Conservation (phyloP, 805 yeast genomes). For the Starmerella scarabaei region DNA sequence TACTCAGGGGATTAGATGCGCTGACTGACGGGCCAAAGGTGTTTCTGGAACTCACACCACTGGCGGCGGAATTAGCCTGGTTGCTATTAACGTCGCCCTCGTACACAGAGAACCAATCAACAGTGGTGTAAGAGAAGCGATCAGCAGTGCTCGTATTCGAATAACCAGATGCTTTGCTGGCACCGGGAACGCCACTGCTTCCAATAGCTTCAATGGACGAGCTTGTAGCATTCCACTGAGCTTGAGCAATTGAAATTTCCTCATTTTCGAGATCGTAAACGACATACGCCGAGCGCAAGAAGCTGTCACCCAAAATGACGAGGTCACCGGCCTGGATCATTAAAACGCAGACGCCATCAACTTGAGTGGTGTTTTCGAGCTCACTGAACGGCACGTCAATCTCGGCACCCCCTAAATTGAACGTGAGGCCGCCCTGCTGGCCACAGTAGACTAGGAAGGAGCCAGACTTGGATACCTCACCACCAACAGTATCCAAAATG, state of each 20-base stretch:
- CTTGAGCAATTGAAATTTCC: conserved; percentile 44
- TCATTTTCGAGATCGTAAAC: conserved; percentile 50
- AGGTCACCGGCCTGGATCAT: conserved; percentile 24
- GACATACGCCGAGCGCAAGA: conserved; percentile 49
- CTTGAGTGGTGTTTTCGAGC: conserved; percentile 12
- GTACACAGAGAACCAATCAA: no score
- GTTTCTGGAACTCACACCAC: no score
- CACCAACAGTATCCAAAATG: conserved; percentile 11
- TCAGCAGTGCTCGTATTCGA: no score
- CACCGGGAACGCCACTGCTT: conserved; percentile 23
- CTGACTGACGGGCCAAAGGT: no score
- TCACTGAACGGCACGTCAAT: conserved; percentile 13
- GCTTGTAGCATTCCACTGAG: conserved; percentile 23
- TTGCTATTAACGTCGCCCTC: no score
- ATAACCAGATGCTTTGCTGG: conserved; percentile 18
- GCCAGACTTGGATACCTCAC: conserved; percentile 9
- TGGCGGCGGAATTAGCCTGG: no score
- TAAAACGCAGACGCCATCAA: conserved; percentile 17
- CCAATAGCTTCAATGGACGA: conserved; percentile 23
- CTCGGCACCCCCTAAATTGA: conserved; percentile 15
- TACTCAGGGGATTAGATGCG: no score
- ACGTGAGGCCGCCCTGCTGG: conserved; percentile 8
- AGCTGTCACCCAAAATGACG: conserved; percentile 48
- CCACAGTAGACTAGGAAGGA: conserved; percentile 3
- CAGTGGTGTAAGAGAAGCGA: no score